These are phyloP conservation scores for Fraxinus greggii DNA, from an alignment of 305 asterid genomes.

Conservation along the genomic window DNA sequence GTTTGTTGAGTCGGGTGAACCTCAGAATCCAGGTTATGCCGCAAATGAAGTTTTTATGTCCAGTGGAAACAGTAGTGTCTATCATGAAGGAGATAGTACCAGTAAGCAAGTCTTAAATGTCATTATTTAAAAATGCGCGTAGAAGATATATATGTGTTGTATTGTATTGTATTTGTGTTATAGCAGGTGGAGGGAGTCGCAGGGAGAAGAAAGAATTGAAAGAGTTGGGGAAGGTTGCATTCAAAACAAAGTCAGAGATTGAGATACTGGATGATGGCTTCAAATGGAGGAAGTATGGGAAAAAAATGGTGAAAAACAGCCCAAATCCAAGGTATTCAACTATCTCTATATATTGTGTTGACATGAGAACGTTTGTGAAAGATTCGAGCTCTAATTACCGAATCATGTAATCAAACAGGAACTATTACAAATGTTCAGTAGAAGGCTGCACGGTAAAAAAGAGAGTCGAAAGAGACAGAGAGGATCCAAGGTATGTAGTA, in stretches of 20 bases:
- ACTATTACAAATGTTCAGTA: slow-evolving; percentile 74
- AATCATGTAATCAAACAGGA: slow-evolving; percentile 43
- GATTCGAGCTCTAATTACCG: neutral
- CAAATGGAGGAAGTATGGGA: slow-evolving; percentile 95
- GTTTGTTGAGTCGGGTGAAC: slow-evolving; percentile 22
- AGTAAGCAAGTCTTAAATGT: slow-evolving; percentile 38
- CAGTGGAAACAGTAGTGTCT: slow-evolving; percentile 28
- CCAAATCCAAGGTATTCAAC: slow-evolving; percentile 72
- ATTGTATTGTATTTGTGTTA: slow-evolving; percentile 10
- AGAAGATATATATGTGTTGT: too few relatives aligned
- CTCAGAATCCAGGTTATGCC: slow-evolving; percentile 24
- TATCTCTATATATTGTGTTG: neutral
- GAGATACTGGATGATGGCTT: slow-evolving; percentile 88
- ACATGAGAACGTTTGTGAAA: neutral
- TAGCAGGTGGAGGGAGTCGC: slow-evolving; percentile 46
- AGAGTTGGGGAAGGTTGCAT: slow-evolving; percentile 60
- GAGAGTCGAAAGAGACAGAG: slow-evolving; percentile 87
- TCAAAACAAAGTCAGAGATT: slow-evolving; percentile 69
- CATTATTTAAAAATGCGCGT: neutral
- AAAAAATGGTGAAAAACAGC: slow-evolving; percentile 94
- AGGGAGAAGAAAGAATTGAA: slow-evolving; percentile 42
- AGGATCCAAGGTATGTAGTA: slow-evolving; percentile 68
- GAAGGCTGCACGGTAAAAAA: slow-evolving; percentile 92
- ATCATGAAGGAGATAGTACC: slow-evolving; percentile 32
- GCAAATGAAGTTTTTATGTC: slow-evolving; percentile 21